These are phyloP conservation scores for Beta lomatogona DNA, from an alignment of 179 eudicot species.

Conservation along the genomic window DNA sequence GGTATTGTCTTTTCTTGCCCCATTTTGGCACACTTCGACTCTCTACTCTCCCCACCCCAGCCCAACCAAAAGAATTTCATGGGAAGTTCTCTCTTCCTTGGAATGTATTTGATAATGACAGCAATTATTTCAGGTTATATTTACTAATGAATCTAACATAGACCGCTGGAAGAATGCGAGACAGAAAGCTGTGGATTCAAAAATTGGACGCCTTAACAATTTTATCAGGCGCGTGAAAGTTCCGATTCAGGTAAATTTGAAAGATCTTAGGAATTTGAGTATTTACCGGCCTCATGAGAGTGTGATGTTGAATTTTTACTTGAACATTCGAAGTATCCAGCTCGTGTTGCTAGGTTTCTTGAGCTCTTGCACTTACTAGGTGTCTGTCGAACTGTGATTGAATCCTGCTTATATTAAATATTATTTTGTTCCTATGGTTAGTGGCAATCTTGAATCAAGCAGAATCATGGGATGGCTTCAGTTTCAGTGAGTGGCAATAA, in stretches of 20 bases:
- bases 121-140: conserved; percentile 61
- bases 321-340: neutral
- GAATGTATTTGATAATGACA: conserved; percentile 1
- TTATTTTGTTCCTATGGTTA: neutral
- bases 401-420: neutral
- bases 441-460: neutral
- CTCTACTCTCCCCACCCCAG: neutral
- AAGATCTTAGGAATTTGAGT: neutral
- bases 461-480: neutral
- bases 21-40: conserved; percentile 1
- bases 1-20: conserved; percentile 45
- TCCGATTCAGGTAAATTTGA: conserved; percentile 74
- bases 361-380: neutral
- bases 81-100: neutral
- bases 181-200: conserved; percentile 91
- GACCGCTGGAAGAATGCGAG: conserved; percentile 98
- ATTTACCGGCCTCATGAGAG: neutral
- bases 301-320: neutral
- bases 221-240: conserved; percentile 74
- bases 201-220: conserved; percentile 76
- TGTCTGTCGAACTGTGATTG: neutral
- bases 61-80: neutral
- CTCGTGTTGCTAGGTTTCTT: neutral
- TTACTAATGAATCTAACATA: conserved; percentile 95
- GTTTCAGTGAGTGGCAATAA: neutral